Percentiles rank a stretch among this genome's conserved stretches.
Evolutionary conservation across 2,329 filamentous ascomycete species (phyloP).

Genomic region (Fusarium poae): DNA sequence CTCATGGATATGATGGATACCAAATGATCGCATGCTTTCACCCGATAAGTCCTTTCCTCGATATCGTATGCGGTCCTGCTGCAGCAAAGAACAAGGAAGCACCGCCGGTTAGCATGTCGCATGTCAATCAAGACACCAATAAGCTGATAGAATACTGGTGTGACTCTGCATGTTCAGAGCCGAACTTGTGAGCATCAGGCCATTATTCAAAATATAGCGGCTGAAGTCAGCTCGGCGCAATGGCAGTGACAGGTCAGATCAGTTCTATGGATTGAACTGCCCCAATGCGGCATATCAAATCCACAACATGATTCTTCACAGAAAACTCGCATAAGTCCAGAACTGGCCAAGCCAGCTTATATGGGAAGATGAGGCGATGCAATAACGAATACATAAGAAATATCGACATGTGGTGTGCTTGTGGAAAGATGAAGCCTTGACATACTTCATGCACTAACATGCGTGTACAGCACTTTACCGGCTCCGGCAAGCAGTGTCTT

Average conservation of each 20-base stretch:
- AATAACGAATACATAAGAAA: constrained; percentile 2
- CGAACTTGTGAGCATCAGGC: constrained; percentile 40
- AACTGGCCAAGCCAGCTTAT: constrained; percentile 11
- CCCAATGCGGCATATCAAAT: constrained; percentile 9
- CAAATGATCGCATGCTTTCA: constrained; percentile 40
- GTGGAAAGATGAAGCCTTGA: constrained; percentile 11
- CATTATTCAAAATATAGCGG: constrained; percentile 27
- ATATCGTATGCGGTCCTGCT: constrained; percentile 28
- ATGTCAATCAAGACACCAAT: constrained; percentile 38
- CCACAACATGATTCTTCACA: constrained; percentile 5
- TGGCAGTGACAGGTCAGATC: constrained; percentile 17
- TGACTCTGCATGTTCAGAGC: constrained; percentile 14
- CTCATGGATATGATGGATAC: constrained; percentile 58
- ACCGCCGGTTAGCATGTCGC: constrained; percentile 23
- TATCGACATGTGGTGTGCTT: constrained; percentile 12
- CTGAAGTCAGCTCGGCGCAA: constrained; percentile 7
- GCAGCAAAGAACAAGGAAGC: constrained; percentile 5
- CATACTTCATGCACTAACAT: constrained; percentile 27
- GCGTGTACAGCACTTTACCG: constrained; percentile 16
- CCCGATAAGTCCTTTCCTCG: constrained; percentile 4
- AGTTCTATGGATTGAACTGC: constrained; percentile 9
- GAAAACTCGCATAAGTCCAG: constrained; percentile 25
- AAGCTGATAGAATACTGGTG: constrained; percentile 22
- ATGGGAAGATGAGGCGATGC: constrained; percentile 14
- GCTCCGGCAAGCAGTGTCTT: constrained; percentile 8